Conservation (phyloP, 495 filamentous ascomycete genomes). For the Hamigera avellanea region DNA sequence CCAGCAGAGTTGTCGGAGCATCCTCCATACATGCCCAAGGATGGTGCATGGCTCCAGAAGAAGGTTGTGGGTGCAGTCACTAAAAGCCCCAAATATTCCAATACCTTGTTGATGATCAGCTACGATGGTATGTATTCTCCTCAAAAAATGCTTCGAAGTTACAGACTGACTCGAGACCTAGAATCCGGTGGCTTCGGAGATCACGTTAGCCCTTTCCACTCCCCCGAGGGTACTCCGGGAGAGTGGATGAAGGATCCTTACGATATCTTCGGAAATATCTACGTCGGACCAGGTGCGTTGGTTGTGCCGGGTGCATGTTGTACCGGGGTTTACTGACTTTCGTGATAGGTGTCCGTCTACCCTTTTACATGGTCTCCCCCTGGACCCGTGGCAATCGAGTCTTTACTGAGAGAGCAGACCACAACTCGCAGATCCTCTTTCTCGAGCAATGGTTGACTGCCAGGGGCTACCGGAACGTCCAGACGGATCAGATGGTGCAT, state of each 20-base stretch:
- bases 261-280: slow-evolving; percentile 33
- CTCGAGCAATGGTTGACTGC: slow-evolving; percentile 41
- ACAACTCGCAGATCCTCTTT: slow-evolving; percentile 47
- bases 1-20: slow-evolving; percentile 41
- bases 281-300: slow-evolving; percentile 32
- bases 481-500: slow-evolving; percentile 34
- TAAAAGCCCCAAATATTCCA: slow-evolving; percentile 35
- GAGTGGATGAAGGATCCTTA: slow-evolving; percentile 46
- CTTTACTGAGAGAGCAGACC: slow-evolving; percentile 44
- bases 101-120: slow-evolving; percentile 39
- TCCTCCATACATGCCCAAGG: slow-evolving; percentile 39
- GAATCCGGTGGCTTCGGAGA: slow-evolving; percentile 46
- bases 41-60: slow-evolving; percentile 47
- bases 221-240: slow-evolving; percentile 34
- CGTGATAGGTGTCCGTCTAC: slow-evolving; percentile 33
- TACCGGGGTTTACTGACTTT: neutral
- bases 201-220: slow-evolving; percentile 43
- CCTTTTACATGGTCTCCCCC: slow-evolving; percentile 44
- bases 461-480: slow-evolving; percentile 35
- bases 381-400: slow-evolving; percentile 45
- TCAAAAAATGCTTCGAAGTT: neutral
- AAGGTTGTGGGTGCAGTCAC: slow-evolving; percentile 40
- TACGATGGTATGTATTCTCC: slow-evolving; percentile 26
- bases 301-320: neutral
- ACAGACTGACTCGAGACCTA: slow-evolving; percentile 4